phyloP scores from a whole-genome alignment of 495 filamentous ascomycete genomes.

The Talaromyces stipitatus region DNA sequence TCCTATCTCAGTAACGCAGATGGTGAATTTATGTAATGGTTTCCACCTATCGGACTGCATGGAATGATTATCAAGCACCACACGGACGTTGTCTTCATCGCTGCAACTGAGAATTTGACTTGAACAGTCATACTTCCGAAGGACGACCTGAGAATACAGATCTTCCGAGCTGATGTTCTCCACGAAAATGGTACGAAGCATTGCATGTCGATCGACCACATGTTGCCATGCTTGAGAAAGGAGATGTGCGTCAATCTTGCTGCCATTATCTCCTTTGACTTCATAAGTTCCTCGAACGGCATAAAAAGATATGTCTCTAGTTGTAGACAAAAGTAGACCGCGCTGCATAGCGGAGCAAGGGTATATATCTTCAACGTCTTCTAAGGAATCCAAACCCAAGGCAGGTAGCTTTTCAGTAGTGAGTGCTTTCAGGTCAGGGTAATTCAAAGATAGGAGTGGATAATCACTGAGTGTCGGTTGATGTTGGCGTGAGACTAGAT shows the following conservation, averaged over 20 bases:
- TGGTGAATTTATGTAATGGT: conserved; percentile 39
- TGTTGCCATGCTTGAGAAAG: conserved; percentile 40
- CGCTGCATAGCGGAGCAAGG: conserved; percentile 63
- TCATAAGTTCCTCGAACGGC: conserved; percentile 56
- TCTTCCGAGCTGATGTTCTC: conserved; percentile 37
- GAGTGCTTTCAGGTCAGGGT: conserved; percentile 46
- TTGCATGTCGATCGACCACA: conserved; percentile 41
- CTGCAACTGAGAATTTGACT: conserved; percentile 29
- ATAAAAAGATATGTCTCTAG: conserved; percentile 49
- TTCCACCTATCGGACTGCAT: conserved; percentile 27
- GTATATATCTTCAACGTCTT: conserved; percentile 53
- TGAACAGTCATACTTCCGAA: conserved; percentile 28
- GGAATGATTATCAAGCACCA: conserved; percentile 24
- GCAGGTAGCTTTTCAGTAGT: conserved; percentile 32
- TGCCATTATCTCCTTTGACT: conserved; percentile 27
- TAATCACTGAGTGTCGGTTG: conserved; percentile 54
- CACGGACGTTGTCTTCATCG: conserved; percentile 21
- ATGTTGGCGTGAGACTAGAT: conserved; percentile 39
- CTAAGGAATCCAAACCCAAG: conserved; percentile 36
- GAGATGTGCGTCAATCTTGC: conserved; percentile 23
- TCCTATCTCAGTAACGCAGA: conserved; percentile 31
- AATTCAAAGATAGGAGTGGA: conserved; percentile 54
- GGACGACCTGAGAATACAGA: conserved; percentile 43
- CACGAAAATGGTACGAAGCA: conserved; percentile 45
- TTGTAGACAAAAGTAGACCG: conserved; percentile 55